Base-by-base conservation (phyloP, 1,284 basidiomycete species). In the Sporisorium sorghi region DNA sequence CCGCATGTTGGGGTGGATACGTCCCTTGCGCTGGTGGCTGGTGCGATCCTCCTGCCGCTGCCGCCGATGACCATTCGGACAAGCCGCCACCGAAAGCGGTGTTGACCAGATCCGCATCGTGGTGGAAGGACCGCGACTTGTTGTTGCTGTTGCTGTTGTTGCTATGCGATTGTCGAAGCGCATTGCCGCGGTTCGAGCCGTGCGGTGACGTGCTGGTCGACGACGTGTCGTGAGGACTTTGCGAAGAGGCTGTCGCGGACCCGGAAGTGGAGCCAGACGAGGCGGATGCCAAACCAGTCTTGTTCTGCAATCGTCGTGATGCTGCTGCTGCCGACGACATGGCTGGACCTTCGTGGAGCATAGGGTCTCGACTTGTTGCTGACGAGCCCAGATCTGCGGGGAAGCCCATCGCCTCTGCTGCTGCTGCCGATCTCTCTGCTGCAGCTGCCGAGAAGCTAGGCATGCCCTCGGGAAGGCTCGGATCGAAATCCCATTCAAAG, bases 401-500 rank as follows among this genome's bases (percentile, higher is more conserved):
- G 39, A 75, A 62, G 21, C 73, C 73, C 47, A 65, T 58, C 0
- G 68, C 64, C 28, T 71, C 60, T 24, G 73, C 73, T 15, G 64
- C 63, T n/a, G 60, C 54, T n/a, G 57, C 54, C 26, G 63, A 62
- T 9, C 73, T 62, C 19, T 75, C 73, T 23, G 75, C 75, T 15
- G 71, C 67, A 14, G 77, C 79, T 2, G 76, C 75, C 8, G 78
- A 77, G 58, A 82, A 82, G 58, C 74, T 77, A 1, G 80, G 80
- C 77, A 82, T 72, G 14, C 77, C 74, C 26, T 78, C 73, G 3
- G 80, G 80, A 11, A 82, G 52, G 12, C 61, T 65, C 1, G 80
- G 80, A 40, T 82, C 77, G 59, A 82, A 82, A 43, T 82, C 77
- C 73, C 76, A 80, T 42, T 82, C 77, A 40, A 82, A 80, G 10